Evolutionary conservation across 257 asterid genomes (phyloP).

Genomic region (Handroanthus guayacan): DNA sequence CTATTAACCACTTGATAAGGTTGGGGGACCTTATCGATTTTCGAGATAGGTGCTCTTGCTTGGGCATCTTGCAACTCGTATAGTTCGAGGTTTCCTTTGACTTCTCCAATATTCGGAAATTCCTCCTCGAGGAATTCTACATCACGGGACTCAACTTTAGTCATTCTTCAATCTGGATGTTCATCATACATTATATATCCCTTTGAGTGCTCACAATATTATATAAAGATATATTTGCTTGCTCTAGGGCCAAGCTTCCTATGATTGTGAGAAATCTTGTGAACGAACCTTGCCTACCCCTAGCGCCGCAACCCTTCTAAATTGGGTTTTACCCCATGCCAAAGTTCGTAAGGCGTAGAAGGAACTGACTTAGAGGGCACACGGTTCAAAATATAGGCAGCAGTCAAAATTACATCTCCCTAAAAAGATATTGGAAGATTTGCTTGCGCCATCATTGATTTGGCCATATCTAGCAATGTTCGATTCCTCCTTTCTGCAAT

Average conservation of each 20-base stretch:
- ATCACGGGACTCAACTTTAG: background rate
- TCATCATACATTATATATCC: background rate
- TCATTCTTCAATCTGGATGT: background rate
- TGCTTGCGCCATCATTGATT: background rate
- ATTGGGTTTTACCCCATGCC: background rate
- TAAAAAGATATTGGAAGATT: too few relatives aligned
- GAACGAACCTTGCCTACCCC: too few relatives aligned
- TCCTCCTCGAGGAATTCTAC: background rate
- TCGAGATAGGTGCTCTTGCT: background rate
- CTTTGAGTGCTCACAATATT: background rate
- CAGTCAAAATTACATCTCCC: too few relatives aligned
- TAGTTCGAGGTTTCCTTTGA: too few relatives aligned
- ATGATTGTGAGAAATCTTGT: too few relatives aligned
- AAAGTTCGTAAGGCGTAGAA: background rate
- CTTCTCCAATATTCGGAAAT: too few relatives aligned
- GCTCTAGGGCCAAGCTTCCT: too few relatives aligned
- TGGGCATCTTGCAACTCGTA: too few relatives aligned
- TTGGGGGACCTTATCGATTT: background rate
- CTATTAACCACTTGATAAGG: background rate
- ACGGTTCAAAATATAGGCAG: too few relatives aligned
- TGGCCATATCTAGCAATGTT: background rate
- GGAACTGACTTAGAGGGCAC: too few relatives aligned
- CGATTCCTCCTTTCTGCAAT: background rate
- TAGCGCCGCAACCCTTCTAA: too few relatives aligned
- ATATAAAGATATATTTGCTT: too few relatives aligned